Evolutionary conservation across 2,329 filamentous ascomycete species (phyloP), one percentile per base, ranked within the genome.

Genomic region (Arthroderma sp.): DNA sequence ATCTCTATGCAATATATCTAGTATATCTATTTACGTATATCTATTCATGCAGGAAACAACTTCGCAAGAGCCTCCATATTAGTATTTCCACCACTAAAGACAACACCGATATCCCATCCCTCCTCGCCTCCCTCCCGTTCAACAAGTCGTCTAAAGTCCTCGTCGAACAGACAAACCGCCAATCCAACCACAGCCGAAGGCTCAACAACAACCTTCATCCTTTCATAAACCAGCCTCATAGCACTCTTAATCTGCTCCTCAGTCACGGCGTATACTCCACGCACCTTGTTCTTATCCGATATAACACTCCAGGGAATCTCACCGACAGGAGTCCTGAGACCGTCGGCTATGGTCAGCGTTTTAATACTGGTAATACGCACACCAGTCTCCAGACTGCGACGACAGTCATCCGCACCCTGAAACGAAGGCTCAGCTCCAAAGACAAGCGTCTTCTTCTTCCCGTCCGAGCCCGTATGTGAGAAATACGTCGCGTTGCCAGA

Each of bases 121-220:
- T 75, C 69, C 43, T 77, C 71, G 0, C 84, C 83, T 0, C 70
- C 83, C 61, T 88, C 83, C 48, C 53, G 51, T 45, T 61, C 62
- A 7, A 88, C 82, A 62, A 81, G 62, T 8, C 57, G 60, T 47
- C 85, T 69, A 50, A 95, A 95, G 3, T 87, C 85, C 63, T 93
- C 85, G 60, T 94, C 83, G 52, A 78, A 95, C 52, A 96, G 66
- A 43, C 80, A 81, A 5, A 85, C 83, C 0, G 89, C 91, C 48
- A 96, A 62, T 1, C 79, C 77, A n/a, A 95, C 88, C 2, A 81
- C 86, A 0, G 83, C 78, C 62, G 82, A 88, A 22, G 89, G 89
- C 71, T 96, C 89, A 8, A 95, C 79, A 22, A 95, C 78, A 39
- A 94, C 67, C 75, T 96, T 95, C 72, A 91, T 78, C 47, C 88